These are phyloP conservation scores for Calonectria pseudoreteaudii DNA, from an alignment of 2,329 filamentous ascomycete genomes.

Conservation along the genomic window DNA sequence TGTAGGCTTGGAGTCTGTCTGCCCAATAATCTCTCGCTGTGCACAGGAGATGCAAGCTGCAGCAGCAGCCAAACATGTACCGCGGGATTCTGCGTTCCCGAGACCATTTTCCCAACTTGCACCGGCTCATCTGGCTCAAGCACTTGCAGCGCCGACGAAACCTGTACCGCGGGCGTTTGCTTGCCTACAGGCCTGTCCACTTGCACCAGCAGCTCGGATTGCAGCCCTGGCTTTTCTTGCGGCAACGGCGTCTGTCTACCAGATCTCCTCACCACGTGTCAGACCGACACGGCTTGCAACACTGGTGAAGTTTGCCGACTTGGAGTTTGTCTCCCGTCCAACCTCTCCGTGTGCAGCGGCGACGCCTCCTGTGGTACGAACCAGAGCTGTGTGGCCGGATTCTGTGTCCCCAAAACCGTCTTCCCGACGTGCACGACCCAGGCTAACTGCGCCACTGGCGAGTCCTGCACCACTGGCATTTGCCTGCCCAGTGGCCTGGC, in stretches of 20 bases:
- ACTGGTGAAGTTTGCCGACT: conserved; percentile 5
- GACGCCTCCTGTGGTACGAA: neutral
- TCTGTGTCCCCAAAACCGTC: neutral
- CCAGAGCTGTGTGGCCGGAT: neutral
- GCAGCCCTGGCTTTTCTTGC: neutral
- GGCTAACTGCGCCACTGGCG: neutral
- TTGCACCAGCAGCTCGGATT: neutral
- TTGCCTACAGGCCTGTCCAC: neutral
- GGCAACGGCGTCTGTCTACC: neutral
- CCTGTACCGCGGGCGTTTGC: conserved; percentile 3
- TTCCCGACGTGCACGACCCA: neutral
- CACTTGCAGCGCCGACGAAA: neutral
- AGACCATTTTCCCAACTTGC: neutral
- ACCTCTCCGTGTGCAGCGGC: neutral
- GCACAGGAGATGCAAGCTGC: neutral
- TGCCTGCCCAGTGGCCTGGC: conserved; percentile 7
- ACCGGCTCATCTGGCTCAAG: neutral
- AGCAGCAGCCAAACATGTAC: neutral
- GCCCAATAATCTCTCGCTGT: neutral
- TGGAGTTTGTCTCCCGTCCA: neutral
- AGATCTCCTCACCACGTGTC: neutral
- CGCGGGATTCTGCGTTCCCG: neutral
- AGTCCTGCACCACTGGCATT: neutral
- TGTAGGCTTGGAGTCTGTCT: conserved; percentile 15
- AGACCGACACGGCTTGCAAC: neutral